These are phyloP conservation scores for Niveomyces coronatus DNA, from an alignment of 2,329 filamentous ascomycete genomes.

Conservation along the genomic window DNA sequence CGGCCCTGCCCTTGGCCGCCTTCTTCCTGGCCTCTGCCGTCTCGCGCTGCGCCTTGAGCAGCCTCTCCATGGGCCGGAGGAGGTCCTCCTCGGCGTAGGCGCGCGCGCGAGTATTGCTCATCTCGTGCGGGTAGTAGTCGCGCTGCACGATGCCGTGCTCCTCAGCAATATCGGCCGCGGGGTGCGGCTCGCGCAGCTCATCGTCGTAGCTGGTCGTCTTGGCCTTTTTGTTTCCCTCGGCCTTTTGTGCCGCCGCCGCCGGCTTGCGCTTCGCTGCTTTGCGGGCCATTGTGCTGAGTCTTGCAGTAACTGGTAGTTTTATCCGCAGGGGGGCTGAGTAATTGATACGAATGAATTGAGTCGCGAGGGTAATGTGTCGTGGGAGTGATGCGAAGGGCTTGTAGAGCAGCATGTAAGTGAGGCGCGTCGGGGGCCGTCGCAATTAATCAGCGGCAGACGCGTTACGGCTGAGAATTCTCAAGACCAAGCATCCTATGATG, in stretches of 20 bases:
- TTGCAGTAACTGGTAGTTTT: not conserved
- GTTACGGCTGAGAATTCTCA: too few species aligned
- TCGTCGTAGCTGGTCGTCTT: slow-evolving; percentile 21
- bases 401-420: slow-evolving; percentile 2
- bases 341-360: not conserved
- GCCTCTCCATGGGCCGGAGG: slow-evolving; percentile 60
- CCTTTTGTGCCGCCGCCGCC: slow-evolving; percentile 12
- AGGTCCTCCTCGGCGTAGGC: slow-evolving; percentile 64
- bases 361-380: not conserved
- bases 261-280: slow-evolving; percentile 18
- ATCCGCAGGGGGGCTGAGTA: not conserved
- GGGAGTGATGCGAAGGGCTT: too few species aligned
- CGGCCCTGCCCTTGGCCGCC: slow-evolving; percentile 32
- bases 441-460: too few species aligned
- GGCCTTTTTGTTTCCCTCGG: slow-evolving; percentile 22
- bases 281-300: slow-evolving; percentile 16
- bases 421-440: too few species aligned
- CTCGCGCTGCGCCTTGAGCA: slow-evolving; percentile 47
- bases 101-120: slow-evolving; percentile 67
- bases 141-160: slow-evolving; percentile 55
- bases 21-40: slow-evolving; percentile 35
- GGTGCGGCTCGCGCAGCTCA: slow-evolving; percentile 35
- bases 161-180: slow-evolving; percentile 34
- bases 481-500: not conserved
- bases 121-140: slow-evolving; percentile 75